Percentiles rank a stretch among this genome's conserved stretches.
Conservation (phyloP, 352 stramenopile species). For the Achlya hypogyna region DNA sequence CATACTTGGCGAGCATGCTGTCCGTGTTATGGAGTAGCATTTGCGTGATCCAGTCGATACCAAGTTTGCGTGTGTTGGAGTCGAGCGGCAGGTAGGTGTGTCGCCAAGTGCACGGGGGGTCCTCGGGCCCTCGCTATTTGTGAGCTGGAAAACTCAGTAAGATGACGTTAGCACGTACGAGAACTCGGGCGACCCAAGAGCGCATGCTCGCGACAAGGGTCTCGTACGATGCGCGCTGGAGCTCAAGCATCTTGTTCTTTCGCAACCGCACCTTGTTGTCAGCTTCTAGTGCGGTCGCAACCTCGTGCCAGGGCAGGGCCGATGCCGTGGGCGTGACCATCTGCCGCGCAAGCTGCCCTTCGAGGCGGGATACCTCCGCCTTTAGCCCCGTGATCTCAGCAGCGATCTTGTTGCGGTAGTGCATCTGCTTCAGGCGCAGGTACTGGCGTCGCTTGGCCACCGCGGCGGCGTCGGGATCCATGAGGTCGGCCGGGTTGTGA, state of each 20-base stretch:
- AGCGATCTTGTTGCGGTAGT: slow-evolving; percentile 1
- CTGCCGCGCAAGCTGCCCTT: slow-evolving; percentile 5
- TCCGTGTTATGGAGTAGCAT: slow-evolving; percentile 9
- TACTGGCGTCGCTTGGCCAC: slow-evolving; percentile 10
- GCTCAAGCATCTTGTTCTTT: background rate
- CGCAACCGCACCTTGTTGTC: background rate
- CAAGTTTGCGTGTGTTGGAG: background rate
- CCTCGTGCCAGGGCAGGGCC: slow-evolving; percentile 13
- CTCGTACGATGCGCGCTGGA: background rate
- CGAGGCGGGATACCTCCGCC: background rate
- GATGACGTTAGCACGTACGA: background rate
- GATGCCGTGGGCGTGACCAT: background rate
- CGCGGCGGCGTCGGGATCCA: background rate
- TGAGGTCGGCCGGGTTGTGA: background rate
- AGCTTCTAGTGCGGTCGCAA: background rate
- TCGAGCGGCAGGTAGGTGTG: background rate
- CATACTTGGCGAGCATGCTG: background rate
- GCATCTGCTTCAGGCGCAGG: slow-evolving; percentile 15
- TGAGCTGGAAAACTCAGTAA: too few species aligned
- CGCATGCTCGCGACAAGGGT: background rate
- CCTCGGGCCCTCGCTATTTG: background rate
- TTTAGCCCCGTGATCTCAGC: background rate
- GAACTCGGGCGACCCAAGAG: background rate
- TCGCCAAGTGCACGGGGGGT: background rate
- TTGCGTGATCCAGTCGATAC: slow-evolving; percentile 16